Evolutionary conservation across 441 rosid genomes (phyloP).

Genomic region (Populus hybrid): DNA sequence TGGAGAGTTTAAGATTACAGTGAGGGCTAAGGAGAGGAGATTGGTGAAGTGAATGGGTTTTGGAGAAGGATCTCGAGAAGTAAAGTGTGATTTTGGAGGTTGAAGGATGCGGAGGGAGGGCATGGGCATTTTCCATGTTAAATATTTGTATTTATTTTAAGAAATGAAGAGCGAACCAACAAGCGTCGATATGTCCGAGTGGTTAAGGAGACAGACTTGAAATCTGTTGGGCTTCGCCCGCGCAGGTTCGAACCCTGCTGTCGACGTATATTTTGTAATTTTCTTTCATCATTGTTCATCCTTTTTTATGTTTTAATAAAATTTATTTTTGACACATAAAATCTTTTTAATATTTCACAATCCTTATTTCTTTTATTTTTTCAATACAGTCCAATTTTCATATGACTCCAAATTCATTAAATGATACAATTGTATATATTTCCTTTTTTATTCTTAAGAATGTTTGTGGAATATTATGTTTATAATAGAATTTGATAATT

Average conservation of each 20-base stretch:
- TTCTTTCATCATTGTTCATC: not conserved
- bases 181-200: conserved; percentile 92
- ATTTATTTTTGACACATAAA: not conserved
- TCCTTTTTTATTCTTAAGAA: not conserved
- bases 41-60: conserved; percentile 38
- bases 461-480: not conserved
- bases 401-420: not conserved
- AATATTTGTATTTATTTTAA: fast-evolving
- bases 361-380: not conserved
- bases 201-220: conserved; percentile 99
- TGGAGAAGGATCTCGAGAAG: conserved; percentile 14
- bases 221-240: conserved; percentile 94
- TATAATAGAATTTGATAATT: not conserved
- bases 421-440: no score
- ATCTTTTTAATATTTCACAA: not conserved
- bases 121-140: conserved; percentile 19
- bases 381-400: not conserved
- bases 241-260: conserved; percentile 98
- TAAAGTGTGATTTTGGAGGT: conserved; percentile 14
- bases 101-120: conserved; percentile 25
- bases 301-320: no score
- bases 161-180: fast-evolving
- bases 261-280: conserved; percentile 39
- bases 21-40: conserved; percentile 55
- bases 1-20: conserved; percentile 47